A percentile compares a stretch with the other conserved stretches of the same genome.
Conservation (phyloP, 495 filamentous ascomycete genomes). For the Penicillium tannophilum region DNA sequence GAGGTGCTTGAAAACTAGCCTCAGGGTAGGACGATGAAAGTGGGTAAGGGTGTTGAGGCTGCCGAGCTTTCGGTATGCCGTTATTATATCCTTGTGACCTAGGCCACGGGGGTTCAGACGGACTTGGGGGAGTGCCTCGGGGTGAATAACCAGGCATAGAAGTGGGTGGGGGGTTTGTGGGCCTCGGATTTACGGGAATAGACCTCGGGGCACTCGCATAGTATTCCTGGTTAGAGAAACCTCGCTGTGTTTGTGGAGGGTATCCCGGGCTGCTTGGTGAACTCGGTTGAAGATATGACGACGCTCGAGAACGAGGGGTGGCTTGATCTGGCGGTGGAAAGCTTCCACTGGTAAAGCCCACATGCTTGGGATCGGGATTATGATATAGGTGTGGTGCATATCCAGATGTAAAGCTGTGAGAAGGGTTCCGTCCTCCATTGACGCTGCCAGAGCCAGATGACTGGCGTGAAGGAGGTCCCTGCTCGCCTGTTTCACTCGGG, state of each 20-base stretch:
- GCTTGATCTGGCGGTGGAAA: constrained; percentile 20
- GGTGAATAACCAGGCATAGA: constrained; percentile 19
- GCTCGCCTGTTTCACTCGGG: constrained; percentile 27
- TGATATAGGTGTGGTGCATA: constrained; percentile 10
- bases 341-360: constrained; percentile 19
- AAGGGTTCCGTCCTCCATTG: constrained; percentile 18
- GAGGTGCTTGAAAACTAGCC: constrained; percentile 19
- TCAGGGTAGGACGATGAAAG: constrained; percentile 30
- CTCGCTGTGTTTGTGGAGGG: constrained; percentile 17
- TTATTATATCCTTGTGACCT: constrained; percentile 20
- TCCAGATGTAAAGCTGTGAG: constrained; percentile 22
- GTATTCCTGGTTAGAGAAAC: constrained; percentile 8
- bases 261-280: constrained; percentile 11
- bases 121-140: constrained; percentile 20
- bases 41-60: constrained; percentile 22
- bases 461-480: constrained; percentile 18
- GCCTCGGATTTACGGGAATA: constrained; percentile 15
- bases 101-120: constrained; percentile 19
- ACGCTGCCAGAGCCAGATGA: constrained; percentile 13
- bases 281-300: constrained; percentile 3
- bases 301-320: constrained; percentile 14
- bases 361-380: constrained; percentile 7
- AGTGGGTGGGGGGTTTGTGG: constrained; percentile 7
- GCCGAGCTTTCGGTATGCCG: constrained; percentile 19
- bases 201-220: constrained; percentile 17